These are phyloP conservation scores for Cicer bijugum DNA, from an alignment of 306 rosid genomes.

Conservation along the genomic window DNA sequence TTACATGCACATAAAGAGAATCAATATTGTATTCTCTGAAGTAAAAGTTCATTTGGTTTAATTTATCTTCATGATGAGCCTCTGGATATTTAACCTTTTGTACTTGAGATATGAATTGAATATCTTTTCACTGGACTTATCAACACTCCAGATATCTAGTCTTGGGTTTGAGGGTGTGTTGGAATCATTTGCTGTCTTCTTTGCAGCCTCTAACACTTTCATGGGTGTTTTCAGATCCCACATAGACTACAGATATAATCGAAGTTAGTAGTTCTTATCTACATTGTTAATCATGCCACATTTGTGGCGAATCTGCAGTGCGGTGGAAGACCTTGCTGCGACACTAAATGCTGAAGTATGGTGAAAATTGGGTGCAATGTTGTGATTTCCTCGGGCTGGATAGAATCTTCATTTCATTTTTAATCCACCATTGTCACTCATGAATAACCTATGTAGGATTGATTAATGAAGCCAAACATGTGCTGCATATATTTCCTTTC, in stretches of 20 bases:
- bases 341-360: background rate
- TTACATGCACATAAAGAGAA: slow-evolving; percentile 35
- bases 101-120: background rate
- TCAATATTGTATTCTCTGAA: background rate
- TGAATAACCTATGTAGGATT: slow-evolving; percentile 34
- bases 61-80: background rate
- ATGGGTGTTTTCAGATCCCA: background rate
- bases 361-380: background rate
- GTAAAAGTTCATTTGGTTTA: slow-evolving; percentile 20
- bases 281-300: background rate
- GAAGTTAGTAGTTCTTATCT: background rate
- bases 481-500: slow-evolving; percentile 5
- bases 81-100: background rate
- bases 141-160: background rate
- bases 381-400: background rate
- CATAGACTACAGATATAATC: background rate
- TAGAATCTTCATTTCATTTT: slow-evolving; percentile 40
- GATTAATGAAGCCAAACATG: slow-evolving; percentile 5
- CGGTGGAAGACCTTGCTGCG: background rate
- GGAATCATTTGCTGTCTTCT: background rate
- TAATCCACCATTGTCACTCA: slow-evolving; percentile 23
- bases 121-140: background rate
- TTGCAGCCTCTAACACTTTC: background rate
- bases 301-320: background rate
- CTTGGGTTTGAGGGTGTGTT: background rate